These are phyloP conservation scores for Ceratocystis huliohia DNA, from an alignment of 2,329 filamentous ascomycete species.

Conservation along the genomic window DNA sequence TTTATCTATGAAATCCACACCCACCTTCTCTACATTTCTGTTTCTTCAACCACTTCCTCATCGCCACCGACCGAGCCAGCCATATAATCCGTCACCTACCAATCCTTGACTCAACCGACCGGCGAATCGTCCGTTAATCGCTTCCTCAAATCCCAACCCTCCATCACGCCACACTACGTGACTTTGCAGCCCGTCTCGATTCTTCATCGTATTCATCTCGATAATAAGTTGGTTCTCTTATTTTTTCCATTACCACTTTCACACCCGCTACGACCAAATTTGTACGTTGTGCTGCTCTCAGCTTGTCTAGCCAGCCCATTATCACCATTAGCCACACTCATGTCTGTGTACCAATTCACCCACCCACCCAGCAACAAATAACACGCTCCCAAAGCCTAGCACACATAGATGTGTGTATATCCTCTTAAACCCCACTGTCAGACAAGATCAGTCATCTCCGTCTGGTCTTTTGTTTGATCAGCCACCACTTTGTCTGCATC, in stretches of 20 bases:
- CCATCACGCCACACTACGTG: background rate
- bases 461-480: slow-evolving; percentile 7
- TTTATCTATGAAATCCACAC: slow-evolving; percentile 8
- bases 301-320: background rate
- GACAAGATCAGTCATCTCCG: background rate
- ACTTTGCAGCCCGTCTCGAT: background rate
- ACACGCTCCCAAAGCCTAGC: too few species aligned
- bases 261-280: background rate
- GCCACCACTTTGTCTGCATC: background rate
- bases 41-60: slow-evolving; percentile 6
- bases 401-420: too few species aligned
- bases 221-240: background rate
- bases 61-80: slow-evolving; percentile 2
- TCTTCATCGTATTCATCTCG: background rate
- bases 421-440: background rate
- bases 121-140: background rate
- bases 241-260: background rate
- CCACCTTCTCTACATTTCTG: slow-evolving; percentile 15
- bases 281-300: background rate
- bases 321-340: too few species aligned
- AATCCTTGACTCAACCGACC: background rate
- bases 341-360: too few species aligned
- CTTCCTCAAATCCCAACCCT: background rate
- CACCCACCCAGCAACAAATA: too few species aligned
- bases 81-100: background rate